Base-by-base conservation (phyloP, 345 rosid species). In the Clausena lansium region DNA sequence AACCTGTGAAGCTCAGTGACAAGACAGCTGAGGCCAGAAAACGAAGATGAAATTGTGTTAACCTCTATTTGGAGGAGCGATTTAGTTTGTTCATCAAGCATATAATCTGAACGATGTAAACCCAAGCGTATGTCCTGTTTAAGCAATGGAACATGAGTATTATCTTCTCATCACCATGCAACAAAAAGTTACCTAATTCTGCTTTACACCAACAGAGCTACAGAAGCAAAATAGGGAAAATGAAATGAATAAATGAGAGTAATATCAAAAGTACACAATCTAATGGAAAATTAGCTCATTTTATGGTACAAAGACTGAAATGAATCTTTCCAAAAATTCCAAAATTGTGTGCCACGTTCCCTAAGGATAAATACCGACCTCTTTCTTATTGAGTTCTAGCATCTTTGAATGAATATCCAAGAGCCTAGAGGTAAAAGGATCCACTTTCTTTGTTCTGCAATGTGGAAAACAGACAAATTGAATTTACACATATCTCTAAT, bases 61-160 rank as follows among this genome's bases (percentile, higher is more conserved):
- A 97, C 76, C 89, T 94, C 99, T 74, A 94, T 90, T 76, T 97
- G 99, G 72, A 97, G 98, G 73, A 97, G 97, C 28, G 85, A 83
- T 74, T 97, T 91, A 20, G 98, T 97, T 86, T 97, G 85, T 82
- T 88, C 94, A 79, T 94, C 98, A 73, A 97, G 97, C 99, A 93
- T 97, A 81, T 97, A 97, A 86, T 97, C 99, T n/a, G 97, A 94
- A 75, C 98, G 98, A 83, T 94, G 98, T 75, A 97, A 88, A 24
- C 98, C 99, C 84, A 97, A 65, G 38, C 96, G 92, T 81, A 97
- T 94, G 45, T 94, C 98, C 99, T 94, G 89, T 22, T 32, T 71
- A 13, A 70, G 22, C 30, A 28, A 79, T 38, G 25, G 72, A 80
- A 73, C 38, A 76, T 20, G 17, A 77, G 76, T 33, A 86, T 77